These are phyloP conservation scores for Coelastrella sp. DNA, from an alignment of 139 green algal species.

Conservation along the genomic window DNA sequence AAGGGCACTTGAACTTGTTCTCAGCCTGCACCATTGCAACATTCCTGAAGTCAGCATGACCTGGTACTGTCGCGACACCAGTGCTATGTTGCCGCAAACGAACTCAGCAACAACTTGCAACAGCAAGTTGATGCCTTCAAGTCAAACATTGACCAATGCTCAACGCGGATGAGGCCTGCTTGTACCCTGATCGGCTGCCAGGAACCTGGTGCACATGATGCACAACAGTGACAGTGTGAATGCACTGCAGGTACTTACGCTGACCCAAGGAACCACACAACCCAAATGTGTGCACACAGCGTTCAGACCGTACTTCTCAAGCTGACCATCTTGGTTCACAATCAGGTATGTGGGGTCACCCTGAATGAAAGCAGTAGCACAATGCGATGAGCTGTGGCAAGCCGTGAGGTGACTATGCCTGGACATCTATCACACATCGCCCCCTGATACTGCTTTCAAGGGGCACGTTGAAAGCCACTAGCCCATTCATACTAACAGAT, in stretches of 20 bases:
- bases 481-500: no score
- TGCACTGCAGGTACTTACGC: conserved; percentile 60
- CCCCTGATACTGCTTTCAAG: no score
- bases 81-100: no score
- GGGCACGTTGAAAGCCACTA: no score
- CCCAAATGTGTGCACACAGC: conserved; percentile 99
- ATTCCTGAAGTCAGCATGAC: background rate
- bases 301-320: conserved; percentile 97
- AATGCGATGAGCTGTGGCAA: background rate
- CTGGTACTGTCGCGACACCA: background rate
- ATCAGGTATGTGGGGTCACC: conserved; percentile 99
- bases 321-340: conserved; percentile 81
- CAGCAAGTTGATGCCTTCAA: background rate
- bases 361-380: conserved; percentile 54
- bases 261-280: conserved; percentile 99
- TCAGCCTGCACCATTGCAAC: conserved; percentile 74
- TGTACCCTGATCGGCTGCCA: no score
- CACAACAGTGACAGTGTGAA: background rate
- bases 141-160: no score
- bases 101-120: background rate
- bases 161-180: no score
- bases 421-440: no score
- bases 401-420: background rate
- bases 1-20: conserved; percentile 99
- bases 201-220: no score